Percentiles rank a stretch among this genome's conserved stretches.
Conservation (phyloP, 1,139 yeast species). For the Yamadazyma jaroonii region DNA sequence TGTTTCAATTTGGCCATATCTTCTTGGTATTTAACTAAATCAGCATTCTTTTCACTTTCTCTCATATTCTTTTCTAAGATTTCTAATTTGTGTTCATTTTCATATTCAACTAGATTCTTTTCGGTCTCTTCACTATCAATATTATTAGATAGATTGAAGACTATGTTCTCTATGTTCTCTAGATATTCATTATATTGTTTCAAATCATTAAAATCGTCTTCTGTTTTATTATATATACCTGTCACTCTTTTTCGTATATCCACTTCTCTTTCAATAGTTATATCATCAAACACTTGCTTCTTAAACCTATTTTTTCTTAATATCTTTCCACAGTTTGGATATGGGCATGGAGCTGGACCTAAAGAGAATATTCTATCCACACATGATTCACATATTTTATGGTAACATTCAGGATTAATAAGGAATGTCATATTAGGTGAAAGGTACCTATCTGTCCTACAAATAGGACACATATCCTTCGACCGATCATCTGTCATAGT, state of each 20-base stretch:
- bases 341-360: conserved; percentile 98
- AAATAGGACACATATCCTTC: conserved; percentile 93
- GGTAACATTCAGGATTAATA: conserved; percentile 96
- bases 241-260: conserved; percentile 82
- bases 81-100: conserved; percentile 68
- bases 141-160: conserved; percentile 71
- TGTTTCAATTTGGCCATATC: conserved; percentile 56
- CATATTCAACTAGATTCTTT: conserved; percentile 64
- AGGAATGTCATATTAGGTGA: conserved; percentile 92
- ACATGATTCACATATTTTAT: conserved; percentile 94
- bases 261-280: conserved; percentile 84
- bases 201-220: conserved; percentile 63
- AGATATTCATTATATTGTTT: conserved; percentile 70
- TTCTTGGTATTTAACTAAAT: conserved; percentile 55
- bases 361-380: conserved; percentile 89
- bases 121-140: conserved; percentile 75
- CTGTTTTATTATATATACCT: conserved; percentile 75
- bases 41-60: conserved; percentile 68
- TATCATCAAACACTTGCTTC: conserved; percentile 88
- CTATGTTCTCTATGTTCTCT: conserved; percentile 78
- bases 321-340: conserved; percentile 85
- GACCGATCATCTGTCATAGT: conserved; percentile 31
- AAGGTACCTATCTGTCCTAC: conserved; percentile 91
- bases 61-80: conserved; percentile 65
- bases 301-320: conserved; percentile 87